Percentiles rank a stretch among this genome's conserved stretches.
Conservation (phyloP, 31 red algal genomes). For the Porphyra umbilicalis region DNA sequence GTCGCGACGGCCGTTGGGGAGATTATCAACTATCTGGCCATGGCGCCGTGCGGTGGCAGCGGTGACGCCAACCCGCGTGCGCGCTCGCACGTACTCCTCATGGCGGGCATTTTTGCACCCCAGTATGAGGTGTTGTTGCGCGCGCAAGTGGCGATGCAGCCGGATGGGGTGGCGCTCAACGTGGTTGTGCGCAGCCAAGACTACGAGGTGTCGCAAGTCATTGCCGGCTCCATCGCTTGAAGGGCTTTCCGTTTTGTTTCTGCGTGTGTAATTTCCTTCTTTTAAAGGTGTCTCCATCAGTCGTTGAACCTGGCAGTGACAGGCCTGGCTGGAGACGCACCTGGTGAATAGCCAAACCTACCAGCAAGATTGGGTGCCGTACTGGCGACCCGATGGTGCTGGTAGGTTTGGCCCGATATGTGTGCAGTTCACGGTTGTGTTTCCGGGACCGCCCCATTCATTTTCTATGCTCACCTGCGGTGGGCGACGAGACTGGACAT, state of each 20-base stretch:
- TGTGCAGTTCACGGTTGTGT: too few relatives aligned
- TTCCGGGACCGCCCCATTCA: too few relatives aligned
- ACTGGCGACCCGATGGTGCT: too few relatives aligned
- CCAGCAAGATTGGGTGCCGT: too few relatives aligned
- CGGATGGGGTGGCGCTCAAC: constrained; percentile 59
- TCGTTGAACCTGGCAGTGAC: too few relatives aligned
- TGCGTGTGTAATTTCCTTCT: neutral
- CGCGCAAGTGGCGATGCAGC: constrained; percentile 28
- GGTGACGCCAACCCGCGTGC: constrained; percentile 55
- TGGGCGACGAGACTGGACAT: too few relatives aligned
- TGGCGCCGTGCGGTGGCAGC: constrained; percentile 75
- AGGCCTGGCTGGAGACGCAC: too few relatives aligned
- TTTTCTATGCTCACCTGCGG: too few relatives aligned
- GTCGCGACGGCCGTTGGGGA: constrained; percentile 69
- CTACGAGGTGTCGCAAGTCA: constrained; percentile 44
- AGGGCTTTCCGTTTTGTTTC: neutral
- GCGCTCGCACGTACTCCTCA: constrained; percentile 61
- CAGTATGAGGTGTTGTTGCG: constrained; percentile 50
- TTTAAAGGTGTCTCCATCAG: neutral
- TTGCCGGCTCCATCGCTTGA: constrained; percentile 54
- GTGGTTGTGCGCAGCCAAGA: constrained; percentile 68
- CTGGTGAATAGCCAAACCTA: too few relatives aligned
- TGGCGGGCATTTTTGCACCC: constrained; percentile 81
- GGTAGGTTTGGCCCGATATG: too few relatives aligned
- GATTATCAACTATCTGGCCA: constrained; percentile 69